phyloP scores from a whole-genome alignment of 768 basidiomycete genomes.

The Dendrothele bispora region DNA sequence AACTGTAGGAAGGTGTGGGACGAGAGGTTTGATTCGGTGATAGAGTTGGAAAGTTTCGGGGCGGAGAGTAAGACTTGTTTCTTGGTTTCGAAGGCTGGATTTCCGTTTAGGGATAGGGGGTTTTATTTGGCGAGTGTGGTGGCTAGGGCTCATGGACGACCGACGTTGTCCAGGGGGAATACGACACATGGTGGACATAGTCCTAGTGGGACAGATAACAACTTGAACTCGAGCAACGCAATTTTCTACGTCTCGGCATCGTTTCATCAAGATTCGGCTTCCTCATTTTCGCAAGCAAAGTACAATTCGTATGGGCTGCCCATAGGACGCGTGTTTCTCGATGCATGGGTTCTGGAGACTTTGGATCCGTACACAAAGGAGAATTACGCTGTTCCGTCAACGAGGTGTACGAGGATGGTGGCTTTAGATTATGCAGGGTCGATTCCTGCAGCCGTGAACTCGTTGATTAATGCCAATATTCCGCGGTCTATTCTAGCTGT shows the following conservation, averaged over 20 bases:
- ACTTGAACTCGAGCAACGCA: constrained; percentile 39
- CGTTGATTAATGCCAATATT: constrained; percentile 78
- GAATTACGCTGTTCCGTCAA: constrained; percentile 92
- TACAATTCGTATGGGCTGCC: constrained; percentile 78
- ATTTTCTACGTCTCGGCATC: constrained; percentile 86
- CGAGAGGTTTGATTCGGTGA: constrained; percentile 73
- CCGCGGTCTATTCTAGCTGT: constrained; percentile 72
- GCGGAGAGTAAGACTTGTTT: constrained; percentile 73
- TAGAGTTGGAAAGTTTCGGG: constrained; percentile 75
- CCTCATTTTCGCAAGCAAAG: constrained; percentile 57
- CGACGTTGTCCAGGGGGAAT: constrained; percentile 39
- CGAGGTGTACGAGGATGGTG: constrained; percentile 80
- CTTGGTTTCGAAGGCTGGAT: constrained; percentile 70
- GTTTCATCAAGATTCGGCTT: constrained; percentile 63
- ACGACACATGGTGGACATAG: constrained; percentile 20
- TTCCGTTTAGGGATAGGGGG: constrained; percentile 89
- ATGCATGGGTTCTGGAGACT: constrained; percentile 96
- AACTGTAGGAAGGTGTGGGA: constrained; percentile 85
- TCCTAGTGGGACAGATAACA: constrained; percentile 28
- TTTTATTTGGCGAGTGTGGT: constrained; percentile 79
- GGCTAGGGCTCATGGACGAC: constrained; percentile 53
- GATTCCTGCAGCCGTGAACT: constrained; percentile 82
- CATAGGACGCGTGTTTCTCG: constrained; percentile 79
- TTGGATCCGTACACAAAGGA: constrained; percentile 94
- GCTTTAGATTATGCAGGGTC: constrained; percentile 87